phyloP scores from a whole-genome alignment of 1,284 basidiomycete genomes.

The Leccinum griseonigrum region DNA sequence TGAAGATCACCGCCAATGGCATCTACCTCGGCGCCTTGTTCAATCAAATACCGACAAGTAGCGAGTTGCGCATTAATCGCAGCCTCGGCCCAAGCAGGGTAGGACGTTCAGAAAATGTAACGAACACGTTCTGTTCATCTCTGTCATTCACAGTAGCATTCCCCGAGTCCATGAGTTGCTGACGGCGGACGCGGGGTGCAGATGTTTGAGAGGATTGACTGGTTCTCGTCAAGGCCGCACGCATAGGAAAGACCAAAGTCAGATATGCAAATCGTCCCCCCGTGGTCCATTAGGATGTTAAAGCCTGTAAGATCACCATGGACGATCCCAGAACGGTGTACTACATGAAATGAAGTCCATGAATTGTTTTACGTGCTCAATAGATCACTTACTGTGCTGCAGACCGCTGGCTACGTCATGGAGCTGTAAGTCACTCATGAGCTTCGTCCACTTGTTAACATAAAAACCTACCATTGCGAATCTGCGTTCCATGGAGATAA shows the following conservation, averaged over 20 bases:
- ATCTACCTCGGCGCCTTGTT: slow-evolving; percentile 94
- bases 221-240: background rate
- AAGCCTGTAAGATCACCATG: slow-evolving; percentile 17
- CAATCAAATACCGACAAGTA: slow-evolving; percentile 79
- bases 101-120: slow-evolving; percentile 4
- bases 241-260: slow-evolving; percentile 12
- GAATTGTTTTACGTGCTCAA: background rate
- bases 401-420: slow-evolving; percentile 12
- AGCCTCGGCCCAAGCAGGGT: slow-evolving; percentile 48
- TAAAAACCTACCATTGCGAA: slow-evolving; percentile 4
- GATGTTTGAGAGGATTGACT: slow-evolving; percentile 10
- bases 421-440: slow-evolving; percentile 3
- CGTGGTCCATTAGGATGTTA: slow-evolving; percentile 11
- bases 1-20: slow-evolving; percentile 91
- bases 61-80: slow-evolving; percentile 88
- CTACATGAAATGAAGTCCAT: background rate
- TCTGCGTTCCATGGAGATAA: slow-evolving; percentile 6
- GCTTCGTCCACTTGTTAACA: background rate
- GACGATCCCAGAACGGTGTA: slow-evolving; percentile 9
- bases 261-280: slow-evolving; percentile 11
- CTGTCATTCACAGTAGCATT: slow-evolving; percentile 74
- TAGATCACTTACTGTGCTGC: slow-evolving; percentile 10
- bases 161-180: slow-evolving; percentile 71
- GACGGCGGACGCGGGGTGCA: slow-evolving; percentile 16
- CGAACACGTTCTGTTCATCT: slow-evolving; percentile 81